These are phyloP conservation scores for Pyrus communis DNA, from an alignment of 306 rosid genomes.

Conservation along the genomic window DNA sequence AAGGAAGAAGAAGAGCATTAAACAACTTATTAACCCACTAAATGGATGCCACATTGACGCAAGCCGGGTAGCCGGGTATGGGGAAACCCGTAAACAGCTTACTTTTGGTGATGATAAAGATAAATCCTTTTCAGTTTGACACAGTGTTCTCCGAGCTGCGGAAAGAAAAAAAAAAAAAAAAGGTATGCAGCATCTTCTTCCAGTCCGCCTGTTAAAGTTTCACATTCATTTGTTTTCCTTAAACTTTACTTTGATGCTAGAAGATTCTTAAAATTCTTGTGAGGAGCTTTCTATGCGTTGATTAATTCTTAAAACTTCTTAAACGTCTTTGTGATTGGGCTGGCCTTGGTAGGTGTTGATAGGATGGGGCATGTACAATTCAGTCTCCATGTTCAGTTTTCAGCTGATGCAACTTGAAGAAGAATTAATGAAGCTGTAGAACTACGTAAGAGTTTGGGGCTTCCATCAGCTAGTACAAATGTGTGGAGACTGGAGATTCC, in stretches of 20 bases:
- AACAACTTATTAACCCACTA: too few species aligned
- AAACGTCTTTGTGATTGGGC: conserved; percentile 22
- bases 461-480: conserved; percentile 71
- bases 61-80: background rate
- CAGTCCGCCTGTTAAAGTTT: conserved; percentile 41
- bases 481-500: conserved; percentile 31
- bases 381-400: conserved; percentile 85
- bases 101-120: background rate
- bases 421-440: conserved; percentile 58
- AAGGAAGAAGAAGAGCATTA: too few species aligned
- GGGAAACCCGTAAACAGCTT: background rate
- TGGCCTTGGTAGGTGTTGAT: conserved; percentile 62
- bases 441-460: conserved; percentile 65
- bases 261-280: background rate
- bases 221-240: background rate
- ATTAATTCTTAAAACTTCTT: conserved; percentile 10
- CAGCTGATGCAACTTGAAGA: conserved; percentile 87
- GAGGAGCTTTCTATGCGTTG: background rate
- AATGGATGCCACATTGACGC: too few species aligned
- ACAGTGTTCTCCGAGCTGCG: background rate
- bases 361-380: conserved; percentile 93
- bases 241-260: background rate
- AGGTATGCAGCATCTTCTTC: conserved; percentile 48
- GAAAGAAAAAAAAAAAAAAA: background rate
- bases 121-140: background rate